phyloP scores from a whole-genome alignment of 345 rosid genomes.

The Eucalyptus sp. region DNA sequence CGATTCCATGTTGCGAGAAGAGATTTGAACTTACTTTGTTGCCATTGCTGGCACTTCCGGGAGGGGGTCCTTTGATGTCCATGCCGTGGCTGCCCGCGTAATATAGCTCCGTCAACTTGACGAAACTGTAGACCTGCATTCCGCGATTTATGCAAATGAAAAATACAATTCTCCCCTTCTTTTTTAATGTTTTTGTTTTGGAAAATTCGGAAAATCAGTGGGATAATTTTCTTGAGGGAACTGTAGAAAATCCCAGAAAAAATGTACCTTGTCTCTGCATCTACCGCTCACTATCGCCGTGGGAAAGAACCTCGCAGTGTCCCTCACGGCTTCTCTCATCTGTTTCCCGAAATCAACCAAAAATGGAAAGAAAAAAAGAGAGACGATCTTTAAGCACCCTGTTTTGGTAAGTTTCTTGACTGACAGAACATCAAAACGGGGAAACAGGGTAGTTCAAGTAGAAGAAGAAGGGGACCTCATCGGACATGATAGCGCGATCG shows the following conservation, averaged over 20 bases:
- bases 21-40: constrained; percentile 19
- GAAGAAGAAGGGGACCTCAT: constrained; percentile 33
- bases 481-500: constrained; percentile 82
- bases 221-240: not conserved
- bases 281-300: constrained; percentile 96
- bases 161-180: not conserved
- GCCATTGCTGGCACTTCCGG: constrained; percentile 19
- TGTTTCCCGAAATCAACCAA: not conserved
- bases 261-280: constrained; percentile 84
- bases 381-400: not conserved
- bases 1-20: not conserved
- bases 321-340: constrained; percentile 81
- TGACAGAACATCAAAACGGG: not conserved
- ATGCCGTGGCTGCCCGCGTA: constrained; percentile 99
- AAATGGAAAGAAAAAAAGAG: not conserved
- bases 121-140: constrained; percentile 73
- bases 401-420: not conserved
- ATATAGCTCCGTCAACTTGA: constrained; percentile 61
- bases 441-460: not conserved
- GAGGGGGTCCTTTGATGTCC: constrained; percentile 88
- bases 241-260: not conserved
- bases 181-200: not conserved
- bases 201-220: not conserved
- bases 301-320: constrained; percentile 60
- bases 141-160: not conserved